Evolutionary conservation across 768 basidiomycete species (phyloP), one percentile per base, ranked within the genome.

Genomic region (Trichaptum fuscoviolaceum): DNA sequence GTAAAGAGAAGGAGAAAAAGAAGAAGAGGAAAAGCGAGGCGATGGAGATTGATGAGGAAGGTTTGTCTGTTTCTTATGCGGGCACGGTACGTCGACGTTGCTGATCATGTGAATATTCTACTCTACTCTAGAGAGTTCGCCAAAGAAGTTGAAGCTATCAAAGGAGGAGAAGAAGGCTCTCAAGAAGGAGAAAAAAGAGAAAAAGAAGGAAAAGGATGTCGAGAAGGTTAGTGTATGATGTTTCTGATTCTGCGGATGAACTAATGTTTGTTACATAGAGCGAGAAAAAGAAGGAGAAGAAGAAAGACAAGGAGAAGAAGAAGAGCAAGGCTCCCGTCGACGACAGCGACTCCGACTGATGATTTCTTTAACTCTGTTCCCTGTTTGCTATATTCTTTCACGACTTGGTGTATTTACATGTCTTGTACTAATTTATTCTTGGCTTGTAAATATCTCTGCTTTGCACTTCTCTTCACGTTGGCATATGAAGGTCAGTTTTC

Each of bases 161-260:
- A 93, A 92, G 77, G 91, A 92, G 77, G 91, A 93, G 79, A 92
- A 92, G 82, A 92, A 91, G 80, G 89, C 90, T 20, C 76, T 89
- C 75, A 93, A 91, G 77, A 92, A 89, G 77, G 88, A 87, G 58
- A 84, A 84, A 75, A 91, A 91, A 78, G 83, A 85, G 71, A 80
- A 85, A 70, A 83, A 78, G n/a, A 87, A 85, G 75, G 77, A 73
- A 35, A 83, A 83, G 69, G 81, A 77, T 23, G 82, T 70, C 23
- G 80, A 73, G 64, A 80, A 77, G 67, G 83, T 82, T 64, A 69
- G 80, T 67, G 27, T 62, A 63, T 52, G 10, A 59, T 15, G 35
- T 58, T 58, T 35, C 63, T 58, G 35, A 35, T 35, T 60, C n/a
- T 23, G 35, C 42, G 68, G 25, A 27, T 64, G 65, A 17, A 25